phyloP scores from a whole-genome alignment of 257 asterid species.

The Rubia yunnanensis region DNA sequence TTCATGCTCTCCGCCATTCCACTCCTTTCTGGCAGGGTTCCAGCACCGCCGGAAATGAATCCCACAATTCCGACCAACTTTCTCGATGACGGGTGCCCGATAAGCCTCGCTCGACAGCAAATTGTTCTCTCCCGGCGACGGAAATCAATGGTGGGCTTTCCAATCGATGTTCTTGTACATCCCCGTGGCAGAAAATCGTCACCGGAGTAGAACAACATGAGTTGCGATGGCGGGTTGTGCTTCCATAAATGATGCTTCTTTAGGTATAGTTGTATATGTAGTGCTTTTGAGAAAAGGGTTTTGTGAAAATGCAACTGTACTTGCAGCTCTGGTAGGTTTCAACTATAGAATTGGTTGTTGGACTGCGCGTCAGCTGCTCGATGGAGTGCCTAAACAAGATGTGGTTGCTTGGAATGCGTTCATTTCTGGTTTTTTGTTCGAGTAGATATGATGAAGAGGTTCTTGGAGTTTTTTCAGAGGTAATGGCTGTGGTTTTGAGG shows the following conservation, averaged over 20 bases:
- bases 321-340: slow-evolving; percentile 39
- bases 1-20: too few relatives aligned
- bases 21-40: too few relatives aligned
- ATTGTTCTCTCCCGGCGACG: too few relatives aligned
- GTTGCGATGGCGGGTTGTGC: too few relatives aligned
- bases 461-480: slow-evolving; percentile 58
- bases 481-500: slow-evolving; percentile 53
- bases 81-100: too few relatives aligned
- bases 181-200: too few relatives aligned
- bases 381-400: slow-evolving; percentile 40
- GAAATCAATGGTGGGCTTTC: too few relatives aligned
- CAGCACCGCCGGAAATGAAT: too few relatives aligned
- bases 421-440: slow-evolving; percentile 64
- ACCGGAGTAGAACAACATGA: too few relatives aligned
- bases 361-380: slow-evolving; percentile 38
- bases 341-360: slow-evolving; percentile 32
- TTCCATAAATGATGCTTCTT: slow-evolving; percentile 22
- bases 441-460: slow-evolving; percentile 62
- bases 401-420: slow-evolving; percentile 54
- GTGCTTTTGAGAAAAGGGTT: slow-evolving; percentile 36
- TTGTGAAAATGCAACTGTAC: slow-evolving; percentile 37
- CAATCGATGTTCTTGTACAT: too few relatives aligned
- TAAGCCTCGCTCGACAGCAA: too few relatives aligned
- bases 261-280: slow-evolving; percentile 33
- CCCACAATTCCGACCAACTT: too few relatives aligned